Percentiles rank a stretch among this genome's conserved stretches.
Evolutionary conservation across 2,329 filamentous ascomycete species (phyloP).

Genomic region (Cercospora janseana): DNA sequence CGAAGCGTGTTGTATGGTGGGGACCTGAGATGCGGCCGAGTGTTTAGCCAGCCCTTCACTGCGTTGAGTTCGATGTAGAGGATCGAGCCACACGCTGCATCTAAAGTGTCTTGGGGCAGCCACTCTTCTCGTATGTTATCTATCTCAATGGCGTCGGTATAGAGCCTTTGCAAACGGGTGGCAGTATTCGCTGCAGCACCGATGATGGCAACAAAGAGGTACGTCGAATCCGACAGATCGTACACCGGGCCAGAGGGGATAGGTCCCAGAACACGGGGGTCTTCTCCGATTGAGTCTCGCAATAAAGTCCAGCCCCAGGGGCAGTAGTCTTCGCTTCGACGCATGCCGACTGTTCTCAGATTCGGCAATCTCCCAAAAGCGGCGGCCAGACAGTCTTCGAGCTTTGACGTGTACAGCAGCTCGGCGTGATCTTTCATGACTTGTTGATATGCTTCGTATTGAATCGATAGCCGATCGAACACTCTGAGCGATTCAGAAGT

Average conservation of each 20-base stretch:
- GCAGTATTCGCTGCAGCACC: constrained; percentile 22
- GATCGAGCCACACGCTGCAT: constrained; percentile 27
- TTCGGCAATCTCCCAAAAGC: constrained; percentile 30
- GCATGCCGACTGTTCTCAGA: constrained; percentile 35
- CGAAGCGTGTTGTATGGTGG: constrained; percentile 11
- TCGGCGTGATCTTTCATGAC: constrained; percentile 27
- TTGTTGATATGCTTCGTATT: constrained; percentile 25
- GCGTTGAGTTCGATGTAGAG: constrained; percentile 35
- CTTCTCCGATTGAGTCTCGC: constrained; percentile 28
- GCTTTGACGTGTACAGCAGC: constrained; percentile 19
- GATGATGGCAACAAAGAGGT: constrained; percentile 32
- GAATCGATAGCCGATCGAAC: constrained; percentile 18
- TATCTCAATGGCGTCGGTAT: constrained; percentile 37
- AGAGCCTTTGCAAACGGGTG: constrained; percentile 30
- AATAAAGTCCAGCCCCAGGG: constrained; percentile 34
- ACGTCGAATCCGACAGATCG: constrained; percentile 28
- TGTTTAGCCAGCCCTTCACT: constrained; percentile 26
- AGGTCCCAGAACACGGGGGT: constrained; percentile 32
- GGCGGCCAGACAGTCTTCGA: constrained; percentile 21
- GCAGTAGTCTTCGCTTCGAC: constrained; percentile 31
- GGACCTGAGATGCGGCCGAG: constrained; percentile 3
- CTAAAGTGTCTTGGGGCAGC: constrained; percentile 22
- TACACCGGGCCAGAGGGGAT: constrained; percentile 24
- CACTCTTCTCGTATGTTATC: constrained; percentile 28
- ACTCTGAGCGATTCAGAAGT: constrained; percentile 5